phyloP scores from a whole-genome alignment of 192 early-diverging fungal genomes.

The Coemansia sp. region DNA sequence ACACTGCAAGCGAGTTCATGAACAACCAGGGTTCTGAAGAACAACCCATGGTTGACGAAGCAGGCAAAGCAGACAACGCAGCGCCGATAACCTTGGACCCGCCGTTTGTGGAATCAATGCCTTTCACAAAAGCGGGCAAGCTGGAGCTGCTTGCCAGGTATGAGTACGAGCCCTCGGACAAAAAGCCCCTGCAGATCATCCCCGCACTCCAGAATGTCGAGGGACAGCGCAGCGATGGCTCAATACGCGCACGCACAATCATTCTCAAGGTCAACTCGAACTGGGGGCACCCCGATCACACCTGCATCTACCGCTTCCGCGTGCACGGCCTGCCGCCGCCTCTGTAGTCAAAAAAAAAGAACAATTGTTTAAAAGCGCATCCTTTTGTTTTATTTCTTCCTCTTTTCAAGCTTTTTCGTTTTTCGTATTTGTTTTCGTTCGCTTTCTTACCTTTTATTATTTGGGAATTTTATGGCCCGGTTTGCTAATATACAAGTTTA shows the following conservation, averaged over 20 bases:
- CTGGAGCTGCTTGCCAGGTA: conserved; percentile 30
- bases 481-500: too few relatives aligned
- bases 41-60: too few relatives aligned
- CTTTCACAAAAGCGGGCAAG: conserved; percentile 18
- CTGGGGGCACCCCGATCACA: conserved; percentile 71
- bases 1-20: too few relatives aligned
- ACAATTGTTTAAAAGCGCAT: not conserved
- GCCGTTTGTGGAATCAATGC: conserved; percentile 16
- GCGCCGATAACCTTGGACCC: conserved; percentile 16
- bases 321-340: conserved; percentile 59
- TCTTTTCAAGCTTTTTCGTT: not conserved
- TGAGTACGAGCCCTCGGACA: conserved; percentile 55
- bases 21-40: too few relatives aligned
- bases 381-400: conserved; percentile 3
- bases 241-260: conserved; percentile 54
- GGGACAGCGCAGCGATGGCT: conserved; percentile 22
- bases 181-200: conserved; percentile 51
- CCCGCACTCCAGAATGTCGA: conserved; percentile 21
- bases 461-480: not conserved
- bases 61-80: not conserved
- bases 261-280: conserved; percentile 65
- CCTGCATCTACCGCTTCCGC: conserved; percentile 74
- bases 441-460: not conserved
- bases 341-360: not conserved
- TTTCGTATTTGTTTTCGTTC: not conserved